Percentiles rank a stretch among this genome's conserved stretches.
Evolutionary conservation across 257 asterid genomes (phyloP).

Genomic region (Solanum sitiens): DNA sequence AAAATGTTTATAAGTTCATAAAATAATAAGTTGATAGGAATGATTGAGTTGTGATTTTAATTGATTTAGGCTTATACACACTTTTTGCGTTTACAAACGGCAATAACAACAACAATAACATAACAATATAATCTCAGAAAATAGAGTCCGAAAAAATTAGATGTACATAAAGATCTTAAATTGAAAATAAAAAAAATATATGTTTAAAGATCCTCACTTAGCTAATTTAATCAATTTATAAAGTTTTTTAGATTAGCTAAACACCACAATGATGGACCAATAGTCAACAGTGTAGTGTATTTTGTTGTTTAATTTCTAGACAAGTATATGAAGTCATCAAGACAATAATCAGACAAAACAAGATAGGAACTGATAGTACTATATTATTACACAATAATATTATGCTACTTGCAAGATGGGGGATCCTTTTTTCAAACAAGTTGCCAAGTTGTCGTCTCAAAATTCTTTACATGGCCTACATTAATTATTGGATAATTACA

Average conservation of each 20-base stretch:
- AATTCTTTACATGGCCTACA: not conserved
- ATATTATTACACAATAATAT: too few species aligned
- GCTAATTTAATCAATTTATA: not conserved
- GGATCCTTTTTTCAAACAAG: not conserved
- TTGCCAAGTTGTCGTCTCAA: not conserved
- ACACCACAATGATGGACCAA: not conserved
- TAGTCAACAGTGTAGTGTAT: too few species aligned
- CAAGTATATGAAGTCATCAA: not conserved
- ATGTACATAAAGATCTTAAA: too few species aligned
- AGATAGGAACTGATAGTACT: too few species aligned
- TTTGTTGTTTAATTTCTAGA: too few species aligned
- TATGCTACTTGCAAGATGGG: not conserved
- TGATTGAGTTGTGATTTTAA: not conserved
- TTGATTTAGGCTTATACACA: not conserved
- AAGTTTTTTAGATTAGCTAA: not conserved
- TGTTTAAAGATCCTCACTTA: not conserved
- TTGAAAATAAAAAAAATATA: too few species aligned
- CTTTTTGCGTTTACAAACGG: not conserved
- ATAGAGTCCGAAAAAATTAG: too few species aligned
- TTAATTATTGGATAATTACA: too few species aligned
- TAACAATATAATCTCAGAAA: not conserved
- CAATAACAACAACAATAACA: not conserved
- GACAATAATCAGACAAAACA: too few species aligned
- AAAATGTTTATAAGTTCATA: too few species aligned
- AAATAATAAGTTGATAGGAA: not conserved